These are phyloP conservation scores for Neurospora cerealis DNA, from an alignment of 495 filamentous ascomycete genomes.

Conservation along the genomic window DNA sequence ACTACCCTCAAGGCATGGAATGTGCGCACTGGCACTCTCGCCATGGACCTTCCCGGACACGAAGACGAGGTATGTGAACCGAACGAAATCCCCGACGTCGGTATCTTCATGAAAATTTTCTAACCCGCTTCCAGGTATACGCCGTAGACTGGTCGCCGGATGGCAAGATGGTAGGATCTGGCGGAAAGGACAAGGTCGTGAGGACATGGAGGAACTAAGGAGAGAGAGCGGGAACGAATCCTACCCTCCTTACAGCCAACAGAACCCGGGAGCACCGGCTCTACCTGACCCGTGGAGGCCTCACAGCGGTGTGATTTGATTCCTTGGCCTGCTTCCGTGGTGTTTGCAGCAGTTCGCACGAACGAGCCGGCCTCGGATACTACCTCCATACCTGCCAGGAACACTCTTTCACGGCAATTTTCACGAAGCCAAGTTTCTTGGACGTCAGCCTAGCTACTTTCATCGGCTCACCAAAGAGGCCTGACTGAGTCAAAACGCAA, in stretches of 20 bases:
- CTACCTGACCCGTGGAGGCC: background rate
- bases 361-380: background rate
- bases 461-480: background rate
- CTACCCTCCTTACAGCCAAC: conserved; percentile 8
- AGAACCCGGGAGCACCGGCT: background rate
- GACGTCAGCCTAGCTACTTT: background rate
- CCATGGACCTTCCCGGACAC: conserved; percentile 83
- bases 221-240: conserved; percentile 7
- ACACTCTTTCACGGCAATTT: background rate
- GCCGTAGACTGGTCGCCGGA: conserved; percentile 47
- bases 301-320: background rate
- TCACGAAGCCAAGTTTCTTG: background rate
- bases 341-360: background rate
- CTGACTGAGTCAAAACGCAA: background rate
- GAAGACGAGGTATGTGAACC: conserved; percentile 83
- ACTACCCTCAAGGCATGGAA: conserved; percentile 95
- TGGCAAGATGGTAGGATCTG: conserved; percentile 42
- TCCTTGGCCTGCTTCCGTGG: background rate
- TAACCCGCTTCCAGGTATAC: conserved; percentile 31
- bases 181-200: conserved; percentile 87
- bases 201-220: conserved; percentile 62
- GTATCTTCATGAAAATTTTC: background rate
- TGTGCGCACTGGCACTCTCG: conserved; percentile 70
- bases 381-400: background rate
- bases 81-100: background rate